Base-by-base conservation (phyloP, 495 filamentous ascomycete genomes). In the Annulohypoxylon bovei region DNA sequence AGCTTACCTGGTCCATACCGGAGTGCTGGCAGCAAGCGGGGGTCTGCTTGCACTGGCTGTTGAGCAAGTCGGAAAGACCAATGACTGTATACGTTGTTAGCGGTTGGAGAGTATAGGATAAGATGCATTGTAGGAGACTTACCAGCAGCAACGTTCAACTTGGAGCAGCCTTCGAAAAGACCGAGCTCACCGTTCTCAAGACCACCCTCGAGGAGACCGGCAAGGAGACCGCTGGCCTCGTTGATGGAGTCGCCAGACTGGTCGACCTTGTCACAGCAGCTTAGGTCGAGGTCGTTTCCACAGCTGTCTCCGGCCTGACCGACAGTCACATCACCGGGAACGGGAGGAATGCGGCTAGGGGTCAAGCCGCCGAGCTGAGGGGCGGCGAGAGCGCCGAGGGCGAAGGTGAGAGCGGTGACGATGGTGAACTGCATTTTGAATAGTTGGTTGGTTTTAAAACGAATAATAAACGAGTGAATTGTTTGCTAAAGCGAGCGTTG, bases 1-100 rank as follows among this genome's bases (percentile, higher is more conserved):
- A 42, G 52, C 82, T 72, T 66, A 82, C 79, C 66, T 83, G 79
- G 30, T 59, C 67, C 65, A 75, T 77, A 27, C 74, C 76, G 46
- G 79, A 82, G 75, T 81, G 75, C 66, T 82, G 80, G 75, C 83
- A 86, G 78, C 84, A 85, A 65, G 83, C 84, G 70, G 83, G 81
- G 71, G 81, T 84, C 81, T 85, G 82, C 77, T 85, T 84, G 80
- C 84, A 86, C 73, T 82, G 71, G 78, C 76, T 79, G 72, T 85
- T 79, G 65, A 85, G 78, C 40, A 83, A 32, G 61, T 86, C 82
- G 54, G 79, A 59, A 30, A 82, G 44, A 59, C 78, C 78, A 61
- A 86, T 63, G 30, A 72, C 73, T 77, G n/a, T 23, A 0, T 5
- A 1, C 4, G 6, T 1, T 22, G 25, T 75, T 67, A 73, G 67